Conservation (phyloP, 129 eudicot genomes). For the Calendula officinalis region DNA sequence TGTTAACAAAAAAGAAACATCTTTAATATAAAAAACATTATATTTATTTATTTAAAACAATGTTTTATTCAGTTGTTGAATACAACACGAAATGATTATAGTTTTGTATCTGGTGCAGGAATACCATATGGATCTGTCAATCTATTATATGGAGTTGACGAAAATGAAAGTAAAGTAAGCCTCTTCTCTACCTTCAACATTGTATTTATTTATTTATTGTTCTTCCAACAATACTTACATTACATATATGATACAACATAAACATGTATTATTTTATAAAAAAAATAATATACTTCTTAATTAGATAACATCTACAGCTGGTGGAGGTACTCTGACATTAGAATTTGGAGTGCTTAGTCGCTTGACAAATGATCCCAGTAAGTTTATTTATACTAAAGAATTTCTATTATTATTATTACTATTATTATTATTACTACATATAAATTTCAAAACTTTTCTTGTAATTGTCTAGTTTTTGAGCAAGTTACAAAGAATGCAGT, state of each 20-base stretch:
- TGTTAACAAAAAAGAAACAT: neutral
- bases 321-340: slow-evolving; percentile 95
- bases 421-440: neutral
- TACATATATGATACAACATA: neutral
- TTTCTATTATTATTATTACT: neutral
- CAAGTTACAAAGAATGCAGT: slow-evolving; percentile 96
- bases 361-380: slow-evolving; percentile 88
- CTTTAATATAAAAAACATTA: too few species aligned
- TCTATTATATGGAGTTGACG: slow-evolving; percentile 88
- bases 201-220: neutral
- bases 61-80: too few species aligned
- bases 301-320: slow-evolving; percentile 98
- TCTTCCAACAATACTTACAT: slow-evolving; percentile 1
- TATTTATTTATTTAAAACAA: neutral
- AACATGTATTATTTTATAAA: neutral
- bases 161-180: slow-evolving; percentile 90
- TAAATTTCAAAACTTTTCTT: slow-evolving; percentile 1
- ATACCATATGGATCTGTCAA: slow-evolving; percentile 98
- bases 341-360: slow-evolving; percentile 98
- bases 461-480: slow-evolving; percentile 71
- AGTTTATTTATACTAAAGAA: slow-evolving; percentile 24
- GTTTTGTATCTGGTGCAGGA: slow-evolving; percentile 51
- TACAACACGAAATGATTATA: neutral
- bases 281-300: neutral
- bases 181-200: slow-evolving; percentile 23